phyloP scores from a whole-genome alignment of 2,329 filamentous ascomycete species.

The Fusarium sp. region DNA sequence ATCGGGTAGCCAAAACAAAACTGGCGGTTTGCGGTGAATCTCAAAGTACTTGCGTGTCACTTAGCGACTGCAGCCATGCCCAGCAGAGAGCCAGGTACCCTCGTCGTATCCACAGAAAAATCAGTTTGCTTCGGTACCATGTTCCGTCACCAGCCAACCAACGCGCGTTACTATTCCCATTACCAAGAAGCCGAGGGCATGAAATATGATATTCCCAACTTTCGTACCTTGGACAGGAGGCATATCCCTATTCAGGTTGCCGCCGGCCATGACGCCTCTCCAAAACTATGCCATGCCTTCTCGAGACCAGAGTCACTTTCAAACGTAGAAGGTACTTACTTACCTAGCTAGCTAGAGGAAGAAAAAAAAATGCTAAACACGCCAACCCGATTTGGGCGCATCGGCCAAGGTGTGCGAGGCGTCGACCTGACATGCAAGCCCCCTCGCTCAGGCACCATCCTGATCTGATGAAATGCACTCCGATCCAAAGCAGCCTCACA shows the following conservation, averaged over 20 bases:
- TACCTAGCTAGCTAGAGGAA: not conserved
- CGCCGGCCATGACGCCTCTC: slow-evolving; percentile 24
- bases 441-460: slow-evolving; percentile 35
- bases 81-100: slow-evolving; percentile 36
- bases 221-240: not conserved
- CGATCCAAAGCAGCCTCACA: slow-evolving; percentile 36
- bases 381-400: slow-evolving; percentile 30
- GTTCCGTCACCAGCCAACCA: not conserved
- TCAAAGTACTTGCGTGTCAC: slow-evolving; percentile 38
- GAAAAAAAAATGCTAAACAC: slow-evolving; percentile 11
- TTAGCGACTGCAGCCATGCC: slow-evolving; percentile 37
- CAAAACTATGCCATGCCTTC: slow-evolving; percentile 31
- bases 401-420: slow-evolving; percentile 36
- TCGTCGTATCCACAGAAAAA: slow-evolving; percentile 44
- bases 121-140: slow-evolving; percentile 23
- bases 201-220: slow-evolving; percentile 6
- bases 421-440: slow-evolving; percentile 41
- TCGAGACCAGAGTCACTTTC: slow-evolving; percentile 16
- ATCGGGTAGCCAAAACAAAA: slow-evolving; percentile 33
- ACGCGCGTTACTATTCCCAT: not conserved
- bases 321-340: slow-evolving; percentile 23
- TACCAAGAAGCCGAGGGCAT: slow-evolving; percentile 19
- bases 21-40: slow-evolving; percentile 41
- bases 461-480: slow-evolving; percentile 32
- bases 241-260: slow-evolving; percentile 25